Evolutionary conservation across 2,329 filamentous ascomycete species (phyloP).

Genomic region (Rutstroemia sp.): DNA sequence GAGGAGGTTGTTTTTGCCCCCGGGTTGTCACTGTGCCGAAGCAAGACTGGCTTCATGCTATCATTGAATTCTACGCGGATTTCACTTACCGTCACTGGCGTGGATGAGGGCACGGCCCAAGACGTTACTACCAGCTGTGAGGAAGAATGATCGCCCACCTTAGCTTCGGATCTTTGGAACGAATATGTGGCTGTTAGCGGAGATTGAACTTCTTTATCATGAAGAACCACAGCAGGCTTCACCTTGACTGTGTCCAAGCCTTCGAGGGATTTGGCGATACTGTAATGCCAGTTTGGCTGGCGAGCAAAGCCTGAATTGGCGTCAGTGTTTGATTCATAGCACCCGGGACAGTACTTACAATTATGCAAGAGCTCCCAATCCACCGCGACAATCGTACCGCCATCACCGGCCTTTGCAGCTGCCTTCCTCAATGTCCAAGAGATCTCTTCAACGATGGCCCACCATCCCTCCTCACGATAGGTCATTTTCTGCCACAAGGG

Average conservation of each 20-base stretch:
- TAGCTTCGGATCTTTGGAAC: constrained; percentile 51
- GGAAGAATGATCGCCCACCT: constrained; percentile 50
- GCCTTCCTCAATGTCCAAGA: constrained; percentile 54
- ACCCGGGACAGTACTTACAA: constrained; percentile 36
- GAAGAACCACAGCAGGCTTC: constrained; percentile 44
- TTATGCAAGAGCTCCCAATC: constrained; percentile 59
- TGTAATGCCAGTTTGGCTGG: constrained; percentile 52
- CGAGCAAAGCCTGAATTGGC: constrained; percentile 42
- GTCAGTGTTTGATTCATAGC: constrained; percentile 11
- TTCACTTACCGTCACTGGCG: constrained; percentile 43
- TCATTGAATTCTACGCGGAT: constrained; percentile 50
- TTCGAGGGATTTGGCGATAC: constrained; percentile 50
- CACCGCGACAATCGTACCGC: constrained; percentile 50
- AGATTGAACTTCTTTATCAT: constrained; percentile 43
- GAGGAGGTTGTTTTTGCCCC: background rate
- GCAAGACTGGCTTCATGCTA: constrained; percentile 45
- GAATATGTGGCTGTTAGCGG: constrained; percentile 49
- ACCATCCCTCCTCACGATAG: constrained; percentile 54
- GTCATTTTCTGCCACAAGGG: constrained; percentile 51
- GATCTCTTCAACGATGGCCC: constrained; percentile 50
- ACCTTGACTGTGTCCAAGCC: constrained; percentile 35
- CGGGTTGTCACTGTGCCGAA: constrained; percentile 31
- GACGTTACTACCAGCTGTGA: constrained; percentile 54
- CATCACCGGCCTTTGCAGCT: constrained; percentile 44
- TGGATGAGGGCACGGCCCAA: constrained; percentile 44